phyloP scores from a whole-genome alignment of 1,139 yeast species.

The Ogataea hybrid region DNA sequence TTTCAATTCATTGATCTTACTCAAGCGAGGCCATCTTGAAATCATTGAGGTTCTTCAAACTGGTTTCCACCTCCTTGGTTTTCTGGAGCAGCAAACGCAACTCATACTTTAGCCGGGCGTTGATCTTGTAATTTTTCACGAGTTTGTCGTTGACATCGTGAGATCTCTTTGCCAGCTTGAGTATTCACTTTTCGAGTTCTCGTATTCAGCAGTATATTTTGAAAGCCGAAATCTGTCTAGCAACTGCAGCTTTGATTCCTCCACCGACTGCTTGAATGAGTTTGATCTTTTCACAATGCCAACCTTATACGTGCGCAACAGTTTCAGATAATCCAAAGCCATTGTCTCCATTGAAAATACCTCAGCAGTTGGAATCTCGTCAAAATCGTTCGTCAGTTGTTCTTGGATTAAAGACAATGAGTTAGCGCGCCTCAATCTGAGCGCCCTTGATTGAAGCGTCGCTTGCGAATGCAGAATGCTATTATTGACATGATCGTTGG shows the following conservation, averaged over 20 bases:
- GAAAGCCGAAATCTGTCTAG: too few relatives aligned
- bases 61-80: conserved; percentile 78
- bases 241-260: too few relatives aligned
- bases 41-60: conserved; percentile 36
- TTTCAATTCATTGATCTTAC: conserved; percentile 17
- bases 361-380: conserved; percentile 9
- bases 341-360: conserved; percentile 27
- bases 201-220: too few relatives aligned
- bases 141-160: too few relatives aligned
- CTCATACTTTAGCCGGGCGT: too few relatives aligned
- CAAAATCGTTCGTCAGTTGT: conserved; percentile 12
- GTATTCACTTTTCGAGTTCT: too few relatives aligned
- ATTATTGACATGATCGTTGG: conserved; percentile 9
- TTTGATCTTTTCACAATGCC: too few relatives aligned
- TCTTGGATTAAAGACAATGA: conserved; percentile 30
- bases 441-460: conserved; percentile 5
- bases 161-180: too few relatives aligned
- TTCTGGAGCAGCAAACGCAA: conserved; percentile 65
- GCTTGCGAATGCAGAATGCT: conserved; percentile 8
- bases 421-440: conserved; percentile 20
- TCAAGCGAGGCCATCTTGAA: conserved; percentile 40
- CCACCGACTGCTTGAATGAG: too few relatives aligned
- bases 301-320: too few relatives aligned
- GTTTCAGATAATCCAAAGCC: conserved; percentile 26
- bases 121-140: too few relatives aligned